These are phyloP conservation scores for Gossypium stocksii DNA, from an alignment of 345 rosid genomes.

Conservation along the genomic window DNA sequence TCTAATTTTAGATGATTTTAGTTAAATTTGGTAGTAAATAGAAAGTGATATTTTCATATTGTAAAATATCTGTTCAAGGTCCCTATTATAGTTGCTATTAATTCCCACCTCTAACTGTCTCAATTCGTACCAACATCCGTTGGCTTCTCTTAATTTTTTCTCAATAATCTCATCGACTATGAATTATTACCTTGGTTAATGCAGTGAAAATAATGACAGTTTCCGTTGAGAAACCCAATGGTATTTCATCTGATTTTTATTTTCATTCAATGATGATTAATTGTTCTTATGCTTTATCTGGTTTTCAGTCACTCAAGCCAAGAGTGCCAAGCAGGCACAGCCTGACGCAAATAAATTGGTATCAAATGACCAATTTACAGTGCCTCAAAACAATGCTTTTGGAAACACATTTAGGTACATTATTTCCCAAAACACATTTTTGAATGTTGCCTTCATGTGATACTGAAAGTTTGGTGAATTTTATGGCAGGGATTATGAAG, in stretches of 20 bases:
- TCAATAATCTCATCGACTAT: background rate
- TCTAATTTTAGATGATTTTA: background rate
- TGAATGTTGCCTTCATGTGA: background rate
- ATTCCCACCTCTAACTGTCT: background rate
- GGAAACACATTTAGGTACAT: constrained; percentile 39
- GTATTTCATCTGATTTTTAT: background rate
- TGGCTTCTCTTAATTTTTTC: background rate
- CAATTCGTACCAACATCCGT: background rate
- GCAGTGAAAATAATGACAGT: constrained; percentile 5
- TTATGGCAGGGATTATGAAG: constrained; percentile 34
- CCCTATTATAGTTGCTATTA: background rate
- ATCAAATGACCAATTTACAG: constrained; percentile 23
- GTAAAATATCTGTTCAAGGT: background rate
- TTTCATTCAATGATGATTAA: too few species aligned
- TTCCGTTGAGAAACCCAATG: background rate
- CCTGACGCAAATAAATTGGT: constrained; percentile 6
- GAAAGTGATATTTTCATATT: background rate
- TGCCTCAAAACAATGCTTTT: constrained; percentile 34
- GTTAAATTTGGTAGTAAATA: background rate
- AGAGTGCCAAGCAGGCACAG: background rate
- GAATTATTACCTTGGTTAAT: background rate
- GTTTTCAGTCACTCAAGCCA: background rate
- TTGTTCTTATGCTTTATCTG: background rate
- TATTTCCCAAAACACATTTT: background rate
- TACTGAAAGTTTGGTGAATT: background rate